These are phyloP conservation scores for Fraxinus nigra DNA, from an alignment of 305 asterid genomes.

Conservation along the genomic window DNA sequence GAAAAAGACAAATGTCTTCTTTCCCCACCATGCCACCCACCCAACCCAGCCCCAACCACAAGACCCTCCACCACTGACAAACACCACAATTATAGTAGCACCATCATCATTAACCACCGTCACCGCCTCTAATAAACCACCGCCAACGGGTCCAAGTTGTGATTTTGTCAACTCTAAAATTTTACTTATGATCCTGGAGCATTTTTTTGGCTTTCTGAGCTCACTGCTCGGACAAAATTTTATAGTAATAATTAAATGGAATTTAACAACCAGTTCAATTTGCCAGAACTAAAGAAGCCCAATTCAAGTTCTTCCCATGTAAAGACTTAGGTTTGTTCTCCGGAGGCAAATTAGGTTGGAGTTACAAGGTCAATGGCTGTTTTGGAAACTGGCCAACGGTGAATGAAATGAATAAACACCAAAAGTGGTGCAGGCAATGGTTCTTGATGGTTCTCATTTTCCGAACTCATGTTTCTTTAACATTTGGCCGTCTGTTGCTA, in stretches of 20 bases:
- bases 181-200: background rate
- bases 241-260: background rate
- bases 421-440: background rate
- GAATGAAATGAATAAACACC: background rate
- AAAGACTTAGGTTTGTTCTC: background rate
- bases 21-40: background rate
- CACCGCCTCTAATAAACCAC: background rate
- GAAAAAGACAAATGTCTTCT: background rate
- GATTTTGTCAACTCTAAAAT: background rate
- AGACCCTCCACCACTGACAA: background rate
- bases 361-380: background rate
- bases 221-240: background rate
- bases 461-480: background rate
- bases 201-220: background rate
- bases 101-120: background rate
- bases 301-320: background rate
- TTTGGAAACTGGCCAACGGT: background rate
- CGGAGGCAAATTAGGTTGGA: background rate
- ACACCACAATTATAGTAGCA: background rate
- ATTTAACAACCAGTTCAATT: background rate
- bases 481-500: background rate
- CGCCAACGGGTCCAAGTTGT: background rate
- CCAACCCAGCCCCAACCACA: background rate
- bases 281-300: background rate
- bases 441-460: background rate